Percentiles rank a stretch among this genome's conserved stretches.
Conservation (phyloP, 768 basidiomycete genomes). For the Multifurca ochricompacta region DNA sequence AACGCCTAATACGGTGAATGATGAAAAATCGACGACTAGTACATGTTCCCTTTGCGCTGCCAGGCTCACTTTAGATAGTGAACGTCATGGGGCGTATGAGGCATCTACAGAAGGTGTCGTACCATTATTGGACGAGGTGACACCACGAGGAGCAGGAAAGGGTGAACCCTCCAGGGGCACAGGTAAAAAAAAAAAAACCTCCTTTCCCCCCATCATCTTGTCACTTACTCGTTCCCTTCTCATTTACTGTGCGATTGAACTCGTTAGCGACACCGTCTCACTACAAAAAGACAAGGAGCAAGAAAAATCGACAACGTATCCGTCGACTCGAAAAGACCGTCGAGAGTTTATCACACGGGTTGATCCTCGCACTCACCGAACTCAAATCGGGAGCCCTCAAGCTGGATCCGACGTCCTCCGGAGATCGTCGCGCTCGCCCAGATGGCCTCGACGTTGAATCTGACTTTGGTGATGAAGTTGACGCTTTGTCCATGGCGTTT, state of each 20-base stretch:
- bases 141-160: neutral
- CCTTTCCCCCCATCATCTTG: too few relatives aligned
- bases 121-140: neutral
- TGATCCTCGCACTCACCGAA: constrained; percentile 1
- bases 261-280: neutral
- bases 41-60: constrained; percentile 1
- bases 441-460: neutral
- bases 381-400: neutral
- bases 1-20: neutral
- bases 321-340: constrained; percentile 4
- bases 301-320: neutral
- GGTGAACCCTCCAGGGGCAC: too few relatives aligned
- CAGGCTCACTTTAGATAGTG: neutral
- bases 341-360: constrained; percentile 1
- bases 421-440: neutral
- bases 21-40: neutral
- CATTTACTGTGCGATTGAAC: neutral
- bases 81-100: neutral
- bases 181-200: too few relatives aligned
- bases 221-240: neutral
- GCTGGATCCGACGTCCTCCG: neutral
- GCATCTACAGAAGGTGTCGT: neutral
- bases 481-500: neutral
- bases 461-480: neutral
- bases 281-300: neutral